A percentile compares a stretch with the other conserved stretches of the same genome.
phyloP scores from a whole-genome alignment of 106 monocot genomes.

The Agapanthus africanus region DNA sequence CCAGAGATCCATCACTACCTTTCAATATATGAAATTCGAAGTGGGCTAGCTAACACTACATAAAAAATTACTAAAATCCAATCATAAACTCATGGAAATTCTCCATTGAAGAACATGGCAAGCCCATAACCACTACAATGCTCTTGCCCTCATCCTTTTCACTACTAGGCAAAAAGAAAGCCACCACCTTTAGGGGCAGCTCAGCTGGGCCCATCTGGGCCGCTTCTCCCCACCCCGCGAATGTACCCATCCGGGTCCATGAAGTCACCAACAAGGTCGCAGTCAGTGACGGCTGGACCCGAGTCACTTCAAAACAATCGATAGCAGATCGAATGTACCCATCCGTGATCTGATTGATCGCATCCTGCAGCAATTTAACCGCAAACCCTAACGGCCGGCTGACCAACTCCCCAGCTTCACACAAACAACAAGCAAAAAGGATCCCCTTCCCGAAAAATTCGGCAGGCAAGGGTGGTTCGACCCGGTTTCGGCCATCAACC shows the following conservation, averaged over 20 bases:
- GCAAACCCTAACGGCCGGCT: constrained; percentile 18
- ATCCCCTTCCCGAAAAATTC: constrained; percentile 56
- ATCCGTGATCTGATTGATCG: constrained; percentile 18
- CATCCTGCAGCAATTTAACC: constrained; percentile 24
- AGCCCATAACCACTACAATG: constrained; percentile 10
- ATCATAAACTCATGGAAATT: constrained; percentile 16
- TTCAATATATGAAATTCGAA: too few species aligned
- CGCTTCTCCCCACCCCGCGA: constrained; percentile 25
- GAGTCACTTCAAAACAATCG: constrained; percentile 39
- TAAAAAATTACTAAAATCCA: too few species aligned
- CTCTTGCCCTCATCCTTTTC: constrained; percentile 9
- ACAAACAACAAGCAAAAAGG: constrained; percentile 19
- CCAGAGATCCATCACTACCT: too few species aligned
- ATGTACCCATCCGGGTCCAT: constrained; percentile 12
- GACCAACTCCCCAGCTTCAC: constrained; percentile 28
- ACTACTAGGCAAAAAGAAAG: constrained; percentile 3
- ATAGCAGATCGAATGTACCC: constrained; percentile 37
- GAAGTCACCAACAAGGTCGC: constrained; percentile 19
- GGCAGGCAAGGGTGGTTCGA: constrained; percentile 35
- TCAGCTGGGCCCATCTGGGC: constrained; percentile 9
- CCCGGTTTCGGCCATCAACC: constrained; percentile 29
- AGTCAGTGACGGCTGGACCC: constrained; percentile 24
- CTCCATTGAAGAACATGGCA: constrained; percentile 13
- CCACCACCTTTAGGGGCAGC: constrained; percentile 15
- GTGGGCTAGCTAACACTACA: too few species aligned